Evolutionary conservation across 768 basidiomycete species (phyloP).

Genomic region (Calocera viscosa): DNA sequence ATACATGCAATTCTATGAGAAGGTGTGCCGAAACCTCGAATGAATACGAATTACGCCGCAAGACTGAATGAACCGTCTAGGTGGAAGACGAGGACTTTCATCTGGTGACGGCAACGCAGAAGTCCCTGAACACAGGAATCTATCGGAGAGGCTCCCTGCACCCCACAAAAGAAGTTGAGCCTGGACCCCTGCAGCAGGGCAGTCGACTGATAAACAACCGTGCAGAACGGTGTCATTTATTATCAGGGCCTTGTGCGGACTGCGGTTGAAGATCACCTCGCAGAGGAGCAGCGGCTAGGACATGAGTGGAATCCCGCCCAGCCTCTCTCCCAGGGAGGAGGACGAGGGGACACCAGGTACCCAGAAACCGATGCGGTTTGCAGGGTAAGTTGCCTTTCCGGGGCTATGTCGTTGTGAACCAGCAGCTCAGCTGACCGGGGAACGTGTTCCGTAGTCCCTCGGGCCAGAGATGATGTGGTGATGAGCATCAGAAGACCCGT

Average conservation of each 20-base stretch:
- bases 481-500: neutral
- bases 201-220: neutral
- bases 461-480: slow-evolving; percentile 8
- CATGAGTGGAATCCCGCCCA: slow-evolving; percentile 3
- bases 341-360: neutral
- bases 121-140: slow-evolving; percentile 11
- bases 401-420: neutral
- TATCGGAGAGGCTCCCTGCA: slow-evolving; percentile 12
- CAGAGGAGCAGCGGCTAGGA: neutral
- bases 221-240: slow-evolving; percentile 9
- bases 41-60: neutral
- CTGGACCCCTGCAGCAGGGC: neutral
- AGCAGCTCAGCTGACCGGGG: neutral
- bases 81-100: slow-evolving; percentile 10
- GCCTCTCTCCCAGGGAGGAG: neutral
- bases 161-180: slow-evolving; percentile 11
- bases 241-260: slow-evolving; percentile 9
- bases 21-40: slow-evolving; percentile 4
- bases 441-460: slow-evolving; percentile 6
- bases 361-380: neutral
- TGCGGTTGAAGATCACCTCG: slow-evolving; percentile 10
- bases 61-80: neutral
- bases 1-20: slow-evolving; percentile 6
- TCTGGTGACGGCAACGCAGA: slow-evolving; percentile 6
- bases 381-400: slow-evolving; percentile 6